These are phyloP conservation scores for Pythium insidiosum DNA, from an alignment of 352 stramenopile genomes.

Conservation along the genomic window DNA sequence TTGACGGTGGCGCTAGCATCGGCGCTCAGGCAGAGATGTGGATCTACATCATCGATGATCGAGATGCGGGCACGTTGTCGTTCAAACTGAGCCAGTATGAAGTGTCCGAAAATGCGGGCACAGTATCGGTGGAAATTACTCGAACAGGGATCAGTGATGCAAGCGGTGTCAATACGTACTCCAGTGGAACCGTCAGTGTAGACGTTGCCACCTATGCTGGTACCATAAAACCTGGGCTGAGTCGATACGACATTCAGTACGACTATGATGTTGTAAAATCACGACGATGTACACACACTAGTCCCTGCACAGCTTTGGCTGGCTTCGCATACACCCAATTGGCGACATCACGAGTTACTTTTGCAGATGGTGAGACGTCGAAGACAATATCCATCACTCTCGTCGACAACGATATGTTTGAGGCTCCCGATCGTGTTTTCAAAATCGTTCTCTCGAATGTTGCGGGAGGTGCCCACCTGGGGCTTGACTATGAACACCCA, in stretches of 20 bases:
- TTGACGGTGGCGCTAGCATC: conserved; percentile 48
- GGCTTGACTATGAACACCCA: conserved; percentile 52
- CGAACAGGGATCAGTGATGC: conserved; percentile 38
- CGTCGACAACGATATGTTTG: conserved; percentile 46
- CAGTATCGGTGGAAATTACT: conserved; percentile 32
- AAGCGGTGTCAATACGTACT: conserved; percentile 50
- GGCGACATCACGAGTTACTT: conserved; percentile 32
- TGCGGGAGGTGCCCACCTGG: conserved; percentile 40
- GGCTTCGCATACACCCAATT: conserved; percentile 40
- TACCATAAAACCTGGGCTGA: conserved; percentile 35
- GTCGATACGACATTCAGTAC: conserved; percentile 36
- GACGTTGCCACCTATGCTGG: conserved; percentile 52
- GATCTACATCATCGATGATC: conserved; percentile 73
- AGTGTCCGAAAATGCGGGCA: conserved; percentile 44
- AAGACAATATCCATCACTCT: conserved; percentile 45
- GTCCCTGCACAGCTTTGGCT: conserved; percentile 42
- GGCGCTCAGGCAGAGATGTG: conserved; percentile 31
- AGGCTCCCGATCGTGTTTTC: conserved; percentile 58
- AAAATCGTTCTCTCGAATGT: conserved; percentile 46
- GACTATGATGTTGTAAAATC: conserved; percentile 44
- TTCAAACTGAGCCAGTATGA: conserved; percentile 46
- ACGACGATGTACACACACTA: conserved; percentile 52
- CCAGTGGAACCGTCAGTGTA: conserved; percentile 39
- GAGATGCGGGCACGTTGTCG: conserved; percentile 59
- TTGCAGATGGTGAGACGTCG: conserved; percentile 31